Evolutionary conservation across 306 rosid genomes (phyloP).

Genomic region (Trifolium pratense): DNA sequence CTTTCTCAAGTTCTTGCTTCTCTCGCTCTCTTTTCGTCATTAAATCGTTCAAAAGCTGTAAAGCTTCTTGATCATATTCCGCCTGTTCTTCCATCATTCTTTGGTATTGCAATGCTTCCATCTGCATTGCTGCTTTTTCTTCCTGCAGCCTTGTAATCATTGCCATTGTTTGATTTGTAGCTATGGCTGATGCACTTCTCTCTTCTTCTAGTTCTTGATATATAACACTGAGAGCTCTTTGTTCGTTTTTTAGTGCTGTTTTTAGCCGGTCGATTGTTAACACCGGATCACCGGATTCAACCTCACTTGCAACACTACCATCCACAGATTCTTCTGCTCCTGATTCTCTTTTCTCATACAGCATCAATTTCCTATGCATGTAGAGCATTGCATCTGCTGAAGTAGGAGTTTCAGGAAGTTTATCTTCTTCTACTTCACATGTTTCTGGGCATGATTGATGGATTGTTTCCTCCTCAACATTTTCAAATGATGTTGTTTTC

Average conservation of each 20-base stretch:
- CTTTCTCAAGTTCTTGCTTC: constrained; percentile 74
- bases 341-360: constrained; percentile 54
- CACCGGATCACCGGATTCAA: constrained; percentile 56
- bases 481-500: constrained; percentile 39
- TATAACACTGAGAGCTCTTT: constrained; percentile 58
- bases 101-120: constrained; percentile 90
- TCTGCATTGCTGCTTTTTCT: constrained; percentile 87
- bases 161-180: constrained; percentile 88
- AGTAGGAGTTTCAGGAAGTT: constrained; percentile 62
- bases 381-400: constrained; percentile 51
- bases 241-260: constrained; percentile 53
- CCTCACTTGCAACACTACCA: constrained; percentile 59
- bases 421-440: constrained; percentile 56
- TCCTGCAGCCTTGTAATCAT: constrained; percentile 93
- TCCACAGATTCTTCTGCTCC: constrained; percentile 59
- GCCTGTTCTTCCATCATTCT: constrained; percentile 95
- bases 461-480: constrained; percentile 41
- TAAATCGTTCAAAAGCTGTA: constrained; percentile 80
- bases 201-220: constrained; percentile 88
- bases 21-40: constrained; percentile 78
- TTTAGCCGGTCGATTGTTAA: constrained; percentile 57
- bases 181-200: constrained; percentile 84
- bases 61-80: constrained; percentile 85
- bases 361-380: constrained; percentile 47
- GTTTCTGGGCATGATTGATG: constrained; percentile 47